Evolutionary conservation across 2,329 filamentous ascomycete species (phyloP).

Genomic region (Aspergillus amoenus): DNA sequence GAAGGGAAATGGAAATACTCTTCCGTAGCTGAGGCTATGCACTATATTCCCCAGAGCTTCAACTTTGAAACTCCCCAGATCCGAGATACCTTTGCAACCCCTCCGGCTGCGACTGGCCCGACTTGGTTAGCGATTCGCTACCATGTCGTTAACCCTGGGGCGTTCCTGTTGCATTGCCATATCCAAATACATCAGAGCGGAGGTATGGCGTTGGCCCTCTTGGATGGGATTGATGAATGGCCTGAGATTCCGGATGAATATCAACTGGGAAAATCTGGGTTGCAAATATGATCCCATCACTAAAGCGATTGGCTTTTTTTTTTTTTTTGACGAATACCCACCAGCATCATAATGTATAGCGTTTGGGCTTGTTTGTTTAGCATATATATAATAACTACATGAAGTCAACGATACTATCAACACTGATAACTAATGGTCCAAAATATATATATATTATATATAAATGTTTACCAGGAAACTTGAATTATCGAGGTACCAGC

Average conservation of each 20-base stretch:
- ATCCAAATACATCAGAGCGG: slow-evolving; percentile 55
- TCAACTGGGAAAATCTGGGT: background rate
- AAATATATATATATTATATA: too few relatives aligned
- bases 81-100: slow-evolving; percentile 51
- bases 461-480: too few relatives aligned
- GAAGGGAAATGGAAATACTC: slow-evolving; percentile 52
- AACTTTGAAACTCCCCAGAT: slow-evolving; percentile 58
- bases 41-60: slow-evolving; percentile 51
- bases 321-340: background rate
- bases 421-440: too few relatives aligned
- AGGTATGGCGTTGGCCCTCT: slow-evolving; percentile 57
- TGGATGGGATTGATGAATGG: slow-evolving; percentile 41
- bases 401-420: background rate
- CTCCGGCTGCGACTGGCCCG: slow-evolving; percentile 27
- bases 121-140: slow-evolving; percentile 56
- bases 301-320: background rate
- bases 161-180: slow-evolving; percentile 59
- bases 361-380: background rate
- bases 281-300: background rate
- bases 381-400: background rate
- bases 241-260: slow-evolving; percentile 29
- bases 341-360: background rate
- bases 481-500: too few relatives aligned
- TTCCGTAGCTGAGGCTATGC: slow-evolving; percentile 54
- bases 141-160: slow-evolving; percentile 53